These are phyloP conservation scores for Debaryomyces psychrophilus DNA, from an alignment of 1,139 yeast genomes.

Conservation along the genomic window DNA sequence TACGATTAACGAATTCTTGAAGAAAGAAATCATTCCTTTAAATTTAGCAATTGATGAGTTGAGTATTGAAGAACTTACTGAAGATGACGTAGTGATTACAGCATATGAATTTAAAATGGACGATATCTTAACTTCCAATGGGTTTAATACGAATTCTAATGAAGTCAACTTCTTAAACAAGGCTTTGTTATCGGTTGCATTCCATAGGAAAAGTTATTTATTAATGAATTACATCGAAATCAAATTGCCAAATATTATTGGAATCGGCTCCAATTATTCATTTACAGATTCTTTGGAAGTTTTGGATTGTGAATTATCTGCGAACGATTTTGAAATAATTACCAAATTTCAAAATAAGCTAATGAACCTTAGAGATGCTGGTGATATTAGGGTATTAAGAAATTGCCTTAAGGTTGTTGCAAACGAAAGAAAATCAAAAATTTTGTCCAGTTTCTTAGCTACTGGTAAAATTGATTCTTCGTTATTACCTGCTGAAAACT, in stretches of 20 bases:
- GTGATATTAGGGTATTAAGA: slow-evolving; percentile 53
- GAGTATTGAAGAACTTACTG: slow-evolving; percentile 66
- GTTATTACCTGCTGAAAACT: slow-evolving; percentile 61
- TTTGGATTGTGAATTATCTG: slow-evolving; percentile 46
- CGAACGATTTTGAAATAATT: slow-evolving; percentile 59
- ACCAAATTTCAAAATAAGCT: slow-evolving; percentile 54
- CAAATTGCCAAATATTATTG: slow-evolving; percentile 40
- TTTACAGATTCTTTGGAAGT: slow-evolving; percentile 42
- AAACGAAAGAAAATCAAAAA: slow-evolving; percentile 49
- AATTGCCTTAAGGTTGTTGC: slow-evolving; percentile 54
- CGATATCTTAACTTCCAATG: slow-evolving; percentile 67
- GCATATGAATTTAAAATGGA: slow-evolving; percentile 65
- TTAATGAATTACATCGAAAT: slow-evolving; percentile 51
- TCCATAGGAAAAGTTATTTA: slow-evolving; percentile 42
- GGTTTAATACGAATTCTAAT: slow-evolving; percentile 44
- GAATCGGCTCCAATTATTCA: slow-evolving; percentile 14
- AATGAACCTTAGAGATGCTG: slow-evolving; percentile 17
- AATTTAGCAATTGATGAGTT: slow-evolving; percentile 63
- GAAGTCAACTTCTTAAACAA: slow-evolving; percentile 42
- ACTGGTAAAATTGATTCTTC: slow-evolving; percentile 65
- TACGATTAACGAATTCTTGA: slow-evolving; percentile 46
- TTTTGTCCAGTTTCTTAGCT: slow-evolving; percentile 54
- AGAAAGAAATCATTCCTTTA: slow-evolving; percentile 56
- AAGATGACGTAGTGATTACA: slow-evolving; percentile 74
- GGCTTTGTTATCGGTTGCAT: slow-evolving; percentile 46